Evolutionary conservation across 768 basidiomycete species (phyloP), one percentile per base, ranked within the genome.

Genomic region (Pisolithus tinctorius): DNA sequence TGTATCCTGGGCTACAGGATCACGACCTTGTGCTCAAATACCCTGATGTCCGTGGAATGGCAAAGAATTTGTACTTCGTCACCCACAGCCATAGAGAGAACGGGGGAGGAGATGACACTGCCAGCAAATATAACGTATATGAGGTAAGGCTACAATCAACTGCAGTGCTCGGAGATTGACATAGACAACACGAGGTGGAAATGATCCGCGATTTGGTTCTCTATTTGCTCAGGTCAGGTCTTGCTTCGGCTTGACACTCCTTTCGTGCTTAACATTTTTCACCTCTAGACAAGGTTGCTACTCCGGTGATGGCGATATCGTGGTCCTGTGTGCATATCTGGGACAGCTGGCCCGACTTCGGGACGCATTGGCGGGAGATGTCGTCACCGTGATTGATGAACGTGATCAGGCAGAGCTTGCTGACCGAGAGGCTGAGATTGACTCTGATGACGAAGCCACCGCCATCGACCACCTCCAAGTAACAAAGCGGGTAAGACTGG

Each of bases 341-440:
- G 78, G 80, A 0, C 79, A 80, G 43, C 64, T 81, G 25, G 68
- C 72, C 25, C 65, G 69, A 44, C 62, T 81, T 2, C 66, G 76
- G 20, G 73, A 74, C 20, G 72, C 71, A 1, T 58, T 81, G 3
- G 54, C 59, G 7, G 58, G 64, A 1, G 73, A 78, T 50, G 75
- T 90, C 27, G 75, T 82, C 0, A 77, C 87, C 3, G 68, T 82
- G 20, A 77, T 89, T 30, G 86, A 88, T 49, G 86, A 87, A 45
- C 72, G 80, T 13, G 87, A 89, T 56, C 74, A 82, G 59, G 76
- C 72, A 3, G 74, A 75, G n/a, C 73, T 89, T 1, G 78, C 71
- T 0, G 75, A 78, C 51, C 73, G 74, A 37, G 82, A 81, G 49
- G 65, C 63, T 10, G 66, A 67, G 7, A 60, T 63, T 4, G 74